These are phyloP conservation scores for Colletotrichum costaricense DNA, from an alignment of 2,329 filamentous ascomycete species.

Conservation along the genomic window DNA sequence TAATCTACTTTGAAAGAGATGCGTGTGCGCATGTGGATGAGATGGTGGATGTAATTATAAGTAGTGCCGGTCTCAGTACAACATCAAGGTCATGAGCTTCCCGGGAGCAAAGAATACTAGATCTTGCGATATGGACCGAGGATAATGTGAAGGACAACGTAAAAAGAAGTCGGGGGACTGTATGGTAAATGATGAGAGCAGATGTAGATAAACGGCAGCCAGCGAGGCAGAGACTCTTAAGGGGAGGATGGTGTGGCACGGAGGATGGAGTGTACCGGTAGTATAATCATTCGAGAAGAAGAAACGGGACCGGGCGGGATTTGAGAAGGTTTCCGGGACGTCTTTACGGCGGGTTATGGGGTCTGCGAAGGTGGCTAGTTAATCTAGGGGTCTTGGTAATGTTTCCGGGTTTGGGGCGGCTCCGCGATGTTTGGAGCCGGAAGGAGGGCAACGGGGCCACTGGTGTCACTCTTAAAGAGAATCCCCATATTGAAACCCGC, in stretches of 20 bases:
- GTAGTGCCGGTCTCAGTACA: not conserved
- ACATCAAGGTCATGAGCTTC: not conserved
- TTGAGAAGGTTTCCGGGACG: constrained; percentile 18
- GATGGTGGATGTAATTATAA: not conserved
- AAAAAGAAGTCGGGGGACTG: not conserved
- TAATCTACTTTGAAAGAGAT: not conserved
- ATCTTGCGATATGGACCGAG: not conserved
- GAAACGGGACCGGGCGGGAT: constrained; percentile 14
- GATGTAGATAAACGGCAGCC: not conserved
- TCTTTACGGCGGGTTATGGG: not conserved
- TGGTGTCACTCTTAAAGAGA: not conserved
- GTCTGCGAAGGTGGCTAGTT: not conserved
- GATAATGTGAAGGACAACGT: not conserved
- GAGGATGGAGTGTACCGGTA: not conserved
- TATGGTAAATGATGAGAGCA: not conserved
- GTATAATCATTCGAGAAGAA: constrained; percentile 11
- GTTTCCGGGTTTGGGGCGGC: constrained; percentile 17
- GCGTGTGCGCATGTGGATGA: not conserved
- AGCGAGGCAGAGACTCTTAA: constrained; percentile 12
- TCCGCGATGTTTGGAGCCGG: constrained; percentile 18
- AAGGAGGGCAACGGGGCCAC: not conserved
- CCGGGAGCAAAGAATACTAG: not conserved
- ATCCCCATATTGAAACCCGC: not conserved
- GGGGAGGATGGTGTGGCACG: constrained; percentile 6
- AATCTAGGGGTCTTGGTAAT: constrained; percentile 15